phyloP scores from a whole-genome alignment of 139 green algal genomes.

The Pedinophyceae sp. region DNA sequence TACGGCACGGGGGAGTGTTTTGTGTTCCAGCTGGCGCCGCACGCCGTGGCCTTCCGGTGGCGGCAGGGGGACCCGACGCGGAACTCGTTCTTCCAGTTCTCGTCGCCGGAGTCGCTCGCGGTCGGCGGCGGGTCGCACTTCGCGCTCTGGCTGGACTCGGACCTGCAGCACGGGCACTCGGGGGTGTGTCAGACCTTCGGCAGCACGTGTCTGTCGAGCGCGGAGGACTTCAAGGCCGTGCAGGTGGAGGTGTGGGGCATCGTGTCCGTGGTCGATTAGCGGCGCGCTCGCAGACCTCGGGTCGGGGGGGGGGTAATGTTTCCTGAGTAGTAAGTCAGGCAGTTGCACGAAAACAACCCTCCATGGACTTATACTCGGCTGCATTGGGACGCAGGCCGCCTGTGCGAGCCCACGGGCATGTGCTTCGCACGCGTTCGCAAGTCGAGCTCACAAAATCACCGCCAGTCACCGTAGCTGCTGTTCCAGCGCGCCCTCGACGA shows the following conservation, averaged over 20 bases:
- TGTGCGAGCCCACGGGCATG: too few relatives aligned
- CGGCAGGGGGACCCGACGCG: neutral
- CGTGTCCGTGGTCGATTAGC: too few relatives aligned
- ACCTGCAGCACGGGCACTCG: conserved; percentile 26
- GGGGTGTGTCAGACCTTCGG: conserved; percentile 51
- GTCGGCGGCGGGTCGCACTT: conserved; percentile 13
- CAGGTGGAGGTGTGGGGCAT: conserved; percentile 52
- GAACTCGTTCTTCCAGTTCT: conserved; percentile 15
- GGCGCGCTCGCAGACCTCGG: too few relatives aligned
- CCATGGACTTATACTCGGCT: too few relatives aligned
- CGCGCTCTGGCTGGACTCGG: conserved; percentile 15
- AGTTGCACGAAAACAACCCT: too few relatives aligned
- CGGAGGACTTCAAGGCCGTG: conserved; percentile 40
- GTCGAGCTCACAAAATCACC: too few relatives aligned
- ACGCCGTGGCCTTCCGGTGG: conserved; percentile 8
- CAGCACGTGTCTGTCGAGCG: conserved; percentile 30
- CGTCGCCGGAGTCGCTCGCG: conserved; percentile 3
- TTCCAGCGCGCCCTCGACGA: conserved; percentile 13
- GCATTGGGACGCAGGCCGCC: too few relatives aligned
- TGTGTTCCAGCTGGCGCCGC: conserved; percentile 12
- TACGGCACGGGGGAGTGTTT: conserved; percentile 21
- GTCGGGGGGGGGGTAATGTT: too few relatives aligned
- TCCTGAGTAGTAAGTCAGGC: too few relatives aligned
- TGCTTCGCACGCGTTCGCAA: too few relatives aligned
- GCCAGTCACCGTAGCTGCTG: too few relatives aligned